Conservation (phyloP, 179 eudicot genomes). For the Actinidia arguta region DNA sequence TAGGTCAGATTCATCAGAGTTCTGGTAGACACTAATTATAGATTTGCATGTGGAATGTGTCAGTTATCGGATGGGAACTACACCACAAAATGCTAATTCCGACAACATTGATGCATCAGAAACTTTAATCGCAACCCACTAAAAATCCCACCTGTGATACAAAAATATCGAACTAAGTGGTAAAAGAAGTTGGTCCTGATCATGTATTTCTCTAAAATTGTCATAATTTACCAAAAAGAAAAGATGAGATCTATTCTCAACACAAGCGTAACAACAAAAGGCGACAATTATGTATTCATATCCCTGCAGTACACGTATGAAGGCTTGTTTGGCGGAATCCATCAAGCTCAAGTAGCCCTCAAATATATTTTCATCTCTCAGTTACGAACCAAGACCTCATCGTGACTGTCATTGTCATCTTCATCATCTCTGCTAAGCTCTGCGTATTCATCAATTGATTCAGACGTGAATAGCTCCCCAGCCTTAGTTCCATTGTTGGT, state of each 20-base stretch:
- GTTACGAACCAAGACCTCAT: slow-evolving; percentile 27
- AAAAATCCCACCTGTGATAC: no score
- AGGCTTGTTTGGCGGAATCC: background rate
- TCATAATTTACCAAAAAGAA: background rate
- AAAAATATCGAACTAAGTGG: no score
- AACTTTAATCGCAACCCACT: no score
- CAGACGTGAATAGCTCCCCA: slow-evolving; percentile 63
- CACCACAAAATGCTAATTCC: no score
- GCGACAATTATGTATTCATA: background rate
- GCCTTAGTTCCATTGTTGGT: slow-evolving; percentile 61
- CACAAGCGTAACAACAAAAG: background rate
- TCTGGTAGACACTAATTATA: no score
- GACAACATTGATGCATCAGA: no score
- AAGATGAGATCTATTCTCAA: background rate
- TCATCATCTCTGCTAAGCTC: slow-evolving; percentile 48
- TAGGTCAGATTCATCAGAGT: no score
- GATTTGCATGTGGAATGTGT: no score
- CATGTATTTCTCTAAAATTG: no score
- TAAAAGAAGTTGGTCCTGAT: no score
- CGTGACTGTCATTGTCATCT: slow-evolving; percentile 32
- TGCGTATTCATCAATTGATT: slow-evolving; percentile 76
- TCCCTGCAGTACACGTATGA: background rate
- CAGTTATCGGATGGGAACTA: no score
- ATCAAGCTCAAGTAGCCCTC: slow-evolving; percentile 20
- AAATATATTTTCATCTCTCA: slow-evolving; percentile 17